Evolutionary conservation across 2,329 filamentous ascomycete genomes (phyloP).

Genomic region (Colletotrichum chlorophyti): DNA sequence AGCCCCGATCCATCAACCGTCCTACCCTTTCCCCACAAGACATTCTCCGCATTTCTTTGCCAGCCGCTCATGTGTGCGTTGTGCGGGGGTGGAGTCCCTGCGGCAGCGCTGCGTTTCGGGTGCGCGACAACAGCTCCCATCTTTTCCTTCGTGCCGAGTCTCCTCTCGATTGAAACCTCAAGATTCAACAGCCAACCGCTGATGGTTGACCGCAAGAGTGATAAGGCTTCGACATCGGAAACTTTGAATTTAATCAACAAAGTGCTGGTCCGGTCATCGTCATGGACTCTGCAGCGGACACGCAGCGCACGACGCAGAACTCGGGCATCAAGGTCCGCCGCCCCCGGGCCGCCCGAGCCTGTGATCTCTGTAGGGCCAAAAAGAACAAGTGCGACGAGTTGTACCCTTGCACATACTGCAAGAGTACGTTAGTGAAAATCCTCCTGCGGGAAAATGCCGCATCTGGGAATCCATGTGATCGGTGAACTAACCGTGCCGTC

Average conservation of each 20-base stretch:
- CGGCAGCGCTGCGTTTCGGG: constrained; percentile 18
- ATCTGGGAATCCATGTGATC: neutral
- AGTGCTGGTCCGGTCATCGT: neutral
- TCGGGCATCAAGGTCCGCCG: constrained; percentile 27
- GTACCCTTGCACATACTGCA: constrained; percentile 47
- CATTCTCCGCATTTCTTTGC: constrained; percentile 19
- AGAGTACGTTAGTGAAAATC: constrained; percentile 38
- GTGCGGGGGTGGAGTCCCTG: constrained; percentile 22
- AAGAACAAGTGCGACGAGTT: constrained; percentile 29
- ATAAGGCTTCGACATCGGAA: too few species aligned
- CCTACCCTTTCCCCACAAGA: constrained; percentile 13
- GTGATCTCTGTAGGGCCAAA: constrained; percentile 21
- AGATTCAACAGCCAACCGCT: too few species aligned
- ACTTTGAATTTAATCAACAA: too few species aligned
- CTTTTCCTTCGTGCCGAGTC: too few species aligned
- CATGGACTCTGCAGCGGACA: constrained; percentile 12
- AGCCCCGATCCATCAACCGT: neutral
- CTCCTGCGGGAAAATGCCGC: neutral
- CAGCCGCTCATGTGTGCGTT: neutral
- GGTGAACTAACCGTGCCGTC: neutral
- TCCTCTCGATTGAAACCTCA: too few species aligned
- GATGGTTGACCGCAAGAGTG: too few species aligned
- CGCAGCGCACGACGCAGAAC: constrained; percentile 23
- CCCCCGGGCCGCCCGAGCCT: constrained; percentile 22
- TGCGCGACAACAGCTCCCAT: constrained; percentile 4